Conservation (phyloP, 805 yeast genomes). For the Huiozyma naganishii region DNA sequence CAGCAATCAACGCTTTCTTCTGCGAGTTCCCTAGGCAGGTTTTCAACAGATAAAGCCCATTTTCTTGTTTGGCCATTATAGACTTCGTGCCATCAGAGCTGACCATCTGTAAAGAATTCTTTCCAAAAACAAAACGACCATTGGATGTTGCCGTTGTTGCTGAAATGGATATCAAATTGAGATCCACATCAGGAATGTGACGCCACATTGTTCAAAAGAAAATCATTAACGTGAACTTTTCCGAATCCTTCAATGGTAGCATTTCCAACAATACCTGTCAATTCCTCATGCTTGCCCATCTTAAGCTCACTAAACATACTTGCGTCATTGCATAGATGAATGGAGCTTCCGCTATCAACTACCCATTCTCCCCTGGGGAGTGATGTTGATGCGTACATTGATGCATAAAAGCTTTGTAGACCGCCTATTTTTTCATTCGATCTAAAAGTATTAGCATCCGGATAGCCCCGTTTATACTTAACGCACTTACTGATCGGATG, state of each 20-base stretch:
- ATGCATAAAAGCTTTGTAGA: neutral
- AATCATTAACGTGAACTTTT: neutral
- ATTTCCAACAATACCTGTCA: slow-evolving; percentile 4
- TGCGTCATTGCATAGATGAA: slow-evolving; percentile 1
- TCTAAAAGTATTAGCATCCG: neutral
- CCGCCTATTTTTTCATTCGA: neutral
- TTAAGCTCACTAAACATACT: neutral
- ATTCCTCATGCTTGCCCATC: neutral
- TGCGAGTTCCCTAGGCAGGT: neutral
- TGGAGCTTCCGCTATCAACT: slow-evolving; percentile 5
- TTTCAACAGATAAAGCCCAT: neutral
- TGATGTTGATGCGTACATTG: neutral
- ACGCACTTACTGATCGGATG: neutral
- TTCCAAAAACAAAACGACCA: neutral
- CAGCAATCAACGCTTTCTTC: neutral
- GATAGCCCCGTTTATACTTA: neutral
- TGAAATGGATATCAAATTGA: slow-evolving; percentile 2
- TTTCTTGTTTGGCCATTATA: neutral
- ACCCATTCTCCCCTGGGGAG: neutral
- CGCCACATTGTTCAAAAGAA: slow-evolving; percentile 1
- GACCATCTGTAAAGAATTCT: neutral
- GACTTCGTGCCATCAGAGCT: neutral
- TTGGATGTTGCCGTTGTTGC: neutral
- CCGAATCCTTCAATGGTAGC: slow-evolving; percentile 3
- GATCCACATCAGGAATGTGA: slow-evolving; percentile 2